These are phyloP conservation scores for Podospora fimiseda DNA, from an alignment of 495 filamentous ascomycete genomes.

Conservation along the genomic window DNA sequence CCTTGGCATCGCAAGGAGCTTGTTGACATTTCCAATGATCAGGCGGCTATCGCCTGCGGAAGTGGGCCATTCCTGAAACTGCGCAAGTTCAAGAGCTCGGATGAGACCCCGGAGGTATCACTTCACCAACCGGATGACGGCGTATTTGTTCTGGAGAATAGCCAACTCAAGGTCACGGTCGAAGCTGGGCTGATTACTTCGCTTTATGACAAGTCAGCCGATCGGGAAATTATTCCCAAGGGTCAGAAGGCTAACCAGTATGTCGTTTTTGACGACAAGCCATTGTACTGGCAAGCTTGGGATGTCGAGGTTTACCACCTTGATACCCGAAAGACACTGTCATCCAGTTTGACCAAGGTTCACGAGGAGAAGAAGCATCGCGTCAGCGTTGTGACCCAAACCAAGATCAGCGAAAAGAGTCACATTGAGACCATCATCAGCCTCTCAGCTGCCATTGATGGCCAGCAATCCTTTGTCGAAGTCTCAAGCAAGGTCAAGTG, in stretches of 20 bases:
- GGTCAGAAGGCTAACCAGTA: slow-evolving; percentile 83
- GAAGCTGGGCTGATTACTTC: slow-evolving; percentile 73
- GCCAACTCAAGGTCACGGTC: slow-evolving; percentile 63
- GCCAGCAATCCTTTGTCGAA: slow-evolving; percentile 66
- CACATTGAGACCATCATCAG: slow-evolving; percentile 84
- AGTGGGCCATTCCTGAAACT: slow-evolving; percentile 44
- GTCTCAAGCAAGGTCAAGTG: slow-evolving; percentile 81
- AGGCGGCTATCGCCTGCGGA: slow-evolving; percentile 44
- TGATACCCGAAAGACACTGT: slow-evolving; percentile 72
- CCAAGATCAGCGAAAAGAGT: slow-evolving; percentile 77
- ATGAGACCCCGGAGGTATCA: slow-evolving; percentile 45
- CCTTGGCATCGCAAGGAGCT: slow-evolving; percentile 75
- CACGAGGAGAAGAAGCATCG: slow-evolving; percentile 65
- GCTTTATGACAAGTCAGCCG: slow-evolving; percentile 60
- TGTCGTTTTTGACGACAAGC: slow-evolving; percentile 96
- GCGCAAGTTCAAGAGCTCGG: slow-evolving; percentile 38
- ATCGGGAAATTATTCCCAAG: slow-evolving; percentile 71
- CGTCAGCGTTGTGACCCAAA: slow-evolving; percentile 72
- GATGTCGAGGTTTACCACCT: slow-evolving; percentile 96
- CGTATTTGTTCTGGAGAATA: slow-evolving; percentile 72
- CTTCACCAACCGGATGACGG: slow-evolving; percentile 60
- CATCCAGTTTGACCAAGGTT: slow-evolving; percentile 58
- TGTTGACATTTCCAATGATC: slow-evolving; percentile 49
- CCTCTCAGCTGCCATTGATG: slow-evolving; percentile 58
- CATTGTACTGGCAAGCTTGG: slow-evolving; percentile 98